A percentile compares a stretch with the other conserved stretches of the same genome.
Evolutionary conservation across 805 yeast genomes (phyloP).

Genomic region (Danielozyma ontarioensis): DNA sequence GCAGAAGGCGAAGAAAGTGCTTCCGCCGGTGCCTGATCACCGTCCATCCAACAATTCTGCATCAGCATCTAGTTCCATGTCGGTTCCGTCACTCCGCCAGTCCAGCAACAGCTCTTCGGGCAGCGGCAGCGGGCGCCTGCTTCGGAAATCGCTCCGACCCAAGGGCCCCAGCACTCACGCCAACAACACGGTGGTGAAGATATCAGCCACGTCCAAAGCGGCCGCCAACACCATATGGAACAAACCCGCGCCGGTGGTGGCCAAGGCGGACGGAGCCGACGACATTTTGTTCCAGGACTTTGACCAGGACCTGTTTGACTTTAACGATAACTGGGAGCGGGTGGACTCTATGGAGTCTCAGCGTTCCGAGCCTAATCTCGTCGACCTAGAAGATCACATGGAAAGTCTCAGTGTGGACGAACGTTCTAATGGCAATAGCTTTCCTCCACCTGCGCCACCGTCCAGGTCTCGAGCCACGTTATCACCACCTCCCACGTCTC

Average conservation of each 20-base stretch:
- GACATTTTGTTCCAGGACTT: slow-evolving; percentile 32
- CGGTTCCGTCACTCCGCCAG: slow-evolving; percentile 24
- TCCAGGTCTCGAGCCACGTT: too few relatives aligned
- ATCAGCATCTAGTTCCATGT: slow-evolving; percentile 9
- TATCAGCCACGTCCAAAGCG: neutral
- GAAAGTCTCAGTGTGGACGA: too few relatives aligned
- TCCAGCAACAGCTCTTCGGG: slow-evolving; percentile 4
- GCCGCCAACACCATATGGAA: neutral
- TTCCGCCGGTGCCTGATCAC: slow-evolving; percentile 6
- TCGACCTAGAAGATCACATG: neutral
- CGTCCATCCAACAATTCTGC: too few relatives aligned
- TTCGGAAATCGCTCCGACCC: slow-evolving; percentile 7
- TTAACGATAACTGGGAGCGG: slow-evolving; percentile 20
- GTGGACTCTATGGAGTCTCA: slow-evolving; percentile 6
- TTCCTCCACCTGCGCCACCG: too few relatives aligned
- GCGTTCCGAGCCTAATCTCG: neutral
- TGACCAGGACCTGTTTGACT: slow-evolving; percentile 29
- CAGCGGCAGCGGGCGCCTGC: slow-evolving; percentile 1
- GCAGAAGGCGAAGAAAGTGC: slow-evolving; percentile 4
- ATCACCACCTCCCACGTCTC: too few relatives aligned
- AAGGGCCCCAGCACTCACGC: neutral
- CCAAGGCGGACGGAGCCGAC: slow-evolving; percentile 4
- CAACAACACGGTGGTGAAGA: neutral
- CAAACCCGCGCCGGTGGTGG: too few relatives aligned
- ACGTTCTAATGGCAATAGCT: too few relatives aligned